Percentiles rank a stretch among this genome's conserved stretches.
Evolutionary conservation across 208 protist species (phyloP).

Genomic region (Porcisia deanei): DNA sequence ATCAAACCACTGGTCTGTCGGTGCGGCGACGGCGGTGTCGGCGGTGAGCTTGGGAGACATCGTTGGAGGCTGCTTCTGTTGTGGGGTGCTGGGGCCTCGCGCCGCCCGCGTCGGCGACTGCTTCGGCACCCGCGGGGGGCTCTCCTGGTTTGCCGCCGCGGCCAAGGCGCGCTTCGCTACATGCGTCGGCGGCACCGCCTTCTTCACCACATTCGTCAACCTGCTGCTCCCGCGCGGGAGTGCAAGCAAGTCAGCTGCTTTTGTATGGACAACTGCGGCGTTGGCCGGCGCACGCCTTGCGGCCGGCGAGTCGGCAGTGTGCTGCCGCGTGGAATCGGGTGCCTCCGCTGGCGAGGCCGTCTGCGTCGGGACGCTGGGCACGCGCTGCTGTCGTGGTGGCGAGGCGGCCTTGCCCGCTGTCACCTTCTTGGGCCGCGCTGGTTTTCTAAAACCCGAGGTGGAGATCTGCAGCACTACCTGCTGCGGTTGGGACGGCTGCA

Average conservation of each 20-base stretch:
- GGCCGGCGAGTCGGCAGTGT: slow-evolving; percentile 6
- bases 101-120: slow-evolving; percentile 22
- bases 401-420: neutral
- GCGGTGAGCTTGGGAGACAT: slow-evolving; percentile 1
- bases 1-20: slow-evolving; percentile 29
- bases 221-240: slow-evolving; percentile 4
- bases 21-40: neutral
- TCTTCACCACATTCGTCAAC: slow-evolving; percentile 15
- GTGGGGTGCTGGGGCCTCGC: neutral
- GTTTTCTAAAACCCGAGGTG: slow-evolving; percentile 26
- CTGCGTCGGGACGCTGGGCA: slow-evolving; percentile 13
- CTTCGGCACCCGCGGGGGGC: slow-evolving; percentile 5
- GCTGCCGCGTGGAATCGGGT: slow-evolving; percentile 23
- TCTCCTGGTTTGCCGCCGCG: slow-evolving; percentile 12
- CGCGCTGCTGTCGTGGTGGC: slow-evolving; percentile 12
- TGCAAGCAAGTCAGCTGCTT: slow-evolving; percentile 7
- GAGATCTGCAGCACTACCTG: slow-evolving; percentile 31
- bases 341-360: neutral
- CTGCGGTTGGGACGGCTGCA: slow-evolving; percentile 13
- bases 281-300: slow-evolving; percentile 6
- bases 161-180: slow-evolving; percentile 15
- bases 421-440: slow-evolving; percentile 8
- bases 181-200: slow-evolving; percentile 20
- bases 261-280: slow-evolving; percentile 1
- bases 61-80: slow-evolving; percentile 4